Conservation (phyloP, 2,329 filamentous ascomycete species). For the Setomelanomma holmii region DNA sequence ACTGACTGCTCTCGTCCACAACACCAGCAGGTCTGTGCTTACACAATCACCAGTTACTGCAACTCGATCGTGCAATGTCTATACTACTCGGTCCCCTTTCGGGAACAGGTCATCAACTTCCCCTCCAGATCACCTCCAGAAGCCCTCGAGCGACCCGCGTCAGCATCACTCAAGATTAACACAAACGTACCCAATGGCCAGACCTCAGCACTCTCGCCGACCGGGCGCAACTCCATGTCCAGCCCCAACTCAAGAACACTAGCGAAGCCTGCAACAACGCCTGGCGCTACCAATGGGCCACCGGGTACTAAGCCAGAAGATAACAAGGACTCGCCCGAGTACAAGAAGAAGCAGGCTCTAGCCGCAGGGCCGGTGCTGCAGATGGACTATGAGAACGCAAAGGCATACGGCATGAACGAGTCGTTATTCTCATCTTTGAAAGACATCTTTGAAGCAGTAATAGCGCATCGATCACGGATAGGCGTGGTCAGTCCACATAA, state of each 20-base stretch:
- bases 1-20: conserved; percentile 43
- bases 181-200: conserved; percentile 48
- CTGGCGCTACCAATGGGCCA: conserved; percentile 61
- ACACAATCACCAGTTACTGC: conserved; percentile 76
- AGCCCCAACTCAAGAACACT: conserved; percentile 43
- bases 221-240: conserved; percentile 54
- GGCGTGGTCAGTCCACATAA: conserved; percentile 91
- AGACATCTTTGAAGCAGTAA: conserved; percentile 92
- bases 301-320: conserved; percentile 79
- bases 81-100: conserved; percentile 93
- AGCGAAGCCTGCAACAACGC: conserved; percentile 48
- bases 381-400: conserved; percentile 79
- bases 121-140: conserved; percentile 75
- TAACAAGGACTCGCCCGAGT: conserved; percentile 92
- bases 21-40: conserved; percentile 12
- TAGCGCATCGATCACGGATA: conserved; percentile 79
- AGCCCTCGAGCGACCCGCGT: conserved; percentile 66
- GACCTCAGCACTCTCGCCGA: conserved; percentile 60
- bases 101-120: conserved; percentile 92
- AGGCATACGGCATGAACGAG: conserved; percentile 89
- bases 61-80: conserved; percentile 98
- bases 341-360: conserved; percentile 96
- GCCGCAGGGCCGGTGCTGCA: conserved; percentile 86
- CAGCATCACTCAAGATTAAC: conserved; percentile 46
- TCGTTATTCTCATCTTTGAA: conserved; percentile 93